A percentile compares a stretch with the other conserved stretches of the same genome.
These are phyloP conservation scores for Priceomyces castillae DNA, from an alignment of 805 yeast species.

Conservation along the genomic window DNA sequence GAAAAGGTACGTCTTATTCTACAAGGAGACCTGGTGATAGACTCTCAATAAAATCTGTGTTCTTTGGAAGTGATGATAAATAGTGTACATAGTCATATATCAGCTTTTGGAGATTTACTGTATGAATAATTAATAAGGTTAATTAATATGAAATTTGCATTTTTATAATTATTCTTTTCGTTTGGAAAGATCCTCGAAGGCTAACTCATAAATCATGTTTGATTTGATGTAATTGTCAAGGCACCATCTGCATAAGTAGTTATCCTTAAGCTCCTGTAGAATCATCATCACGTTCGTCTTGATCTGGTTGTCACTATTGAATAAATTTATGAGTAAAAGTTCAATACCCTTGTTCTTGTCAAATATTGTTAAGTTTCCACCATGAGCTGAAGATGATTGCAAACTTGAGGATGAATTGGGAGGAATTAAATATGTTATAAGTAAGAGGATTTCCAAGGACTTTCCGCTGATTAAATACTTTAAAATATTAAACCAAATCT, in stretches of 20 bases:
- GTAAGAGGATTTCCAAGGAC: conserved; percentile 37
- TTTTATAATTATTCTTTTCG: conserved; percentile 5
- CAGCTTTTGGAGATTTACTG: background rate
- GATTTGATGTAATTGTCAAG: conserved; percentile 33
- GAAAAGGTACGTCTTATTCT: conserved; percentile 59
- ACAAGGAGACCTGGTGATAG: conserved; percentile 60
- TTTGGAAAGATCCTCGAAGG: conserved; percentile 31
- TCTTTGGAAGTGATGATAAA: conserved; percentile 16
- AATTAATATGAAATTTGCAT: background rate
- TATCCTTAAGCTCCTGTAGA: conserved; percentile 42
- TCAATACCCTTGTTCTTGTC: conserved; percentile 47
- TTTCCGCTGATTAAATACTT: conserved; percentile 42
- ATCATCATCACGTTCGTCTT: conserved; percentile 41
- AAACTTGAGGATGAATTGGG: conserved; percentile 39
- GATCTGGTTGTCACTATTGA: conserved; percentile 39
- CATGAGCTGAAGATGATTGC: conserved; percentile 35
- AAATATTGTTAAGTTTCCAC: conserved; percentile 39
- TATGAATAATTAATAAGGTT: background rate
- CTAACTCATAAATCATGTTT: conserved; percentile 39
- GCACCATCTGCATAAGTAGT: conserved; percentile 46
- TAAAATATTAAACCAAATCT: conserved; percentile 42
- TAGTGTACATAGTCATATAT: conserved; percentile 1
- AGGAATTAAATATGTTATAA: conserved; percentile 40
- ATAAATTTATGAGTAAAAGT: conserved; percentile 37
- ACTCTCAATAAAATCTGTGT: conserved; percentile 29